Conservation (phyloP, 495 filamentous ascomycete species). For the Neurospora sp. region DNA sequence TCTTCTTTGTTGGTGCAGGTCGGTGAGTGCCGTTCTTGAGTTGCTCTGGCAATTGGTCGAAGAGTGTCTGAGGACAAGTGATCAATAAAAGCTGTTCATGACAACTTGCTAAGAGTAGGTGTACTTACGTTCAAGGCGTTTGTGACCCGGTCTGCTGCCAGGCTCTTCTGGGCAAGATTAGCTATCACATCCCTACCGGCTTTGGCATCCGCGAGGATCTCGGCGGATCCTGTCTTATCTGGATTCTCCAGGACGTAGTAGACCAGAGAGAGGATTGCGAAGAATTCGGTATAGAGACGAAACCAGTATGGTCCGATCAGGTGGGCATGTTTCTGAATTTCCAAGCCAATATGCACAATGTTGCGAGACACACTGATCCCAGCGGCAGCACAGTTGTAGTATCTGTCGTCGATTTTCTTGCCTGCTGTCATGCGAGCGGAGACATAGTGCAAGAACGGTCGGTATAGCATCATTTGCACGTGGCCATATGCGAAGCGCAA, state of each 20-base stretch:
- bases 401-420: constrained; percentile 69
- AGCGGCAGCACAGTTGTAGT: constrained; percentile 86
- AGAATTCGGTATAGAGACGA: constrained; percentile 91
- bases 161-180: constrained; percentile 66
- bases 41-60: constrained; percentile 68
- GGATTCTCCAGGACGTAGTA: constrained; percentile 90
- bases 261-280: constrained; percentile 78
- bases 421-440: constrained; percentile 54
- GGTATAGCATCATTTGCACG: constrained; percentile 89
- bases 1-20: constrained; percentile 42
- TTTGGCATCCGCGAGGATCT: constrained; percentile 72
- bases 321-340: constrained; percentile 75
- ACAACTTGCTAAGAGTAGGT: neutral
- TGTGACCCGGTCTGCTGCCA: constrained; percentile 81
- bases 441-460: constrained; percentile 92
- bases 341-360: constrained; percentile 81
- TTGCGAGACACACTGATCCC: constrained; percentile 88
- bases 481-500: constrained; percentile 82
- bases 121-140: constrained; percentile 55
- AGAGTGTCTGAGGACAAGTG: constrained; percentile 45
- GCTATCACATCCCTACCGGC: constrained; percentile 75
- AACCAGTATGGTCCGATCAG: constrained; percentile 95
- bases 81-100: neutral
- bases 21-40: constrained; percentile 39
- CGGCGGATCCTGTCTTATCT: constrained; percentile 60